Evolutionary conservation across 2,329 filamentous ascomycete genomes (phyloP).

Genomic region (Trichoderma cornu-damae): DNA sequence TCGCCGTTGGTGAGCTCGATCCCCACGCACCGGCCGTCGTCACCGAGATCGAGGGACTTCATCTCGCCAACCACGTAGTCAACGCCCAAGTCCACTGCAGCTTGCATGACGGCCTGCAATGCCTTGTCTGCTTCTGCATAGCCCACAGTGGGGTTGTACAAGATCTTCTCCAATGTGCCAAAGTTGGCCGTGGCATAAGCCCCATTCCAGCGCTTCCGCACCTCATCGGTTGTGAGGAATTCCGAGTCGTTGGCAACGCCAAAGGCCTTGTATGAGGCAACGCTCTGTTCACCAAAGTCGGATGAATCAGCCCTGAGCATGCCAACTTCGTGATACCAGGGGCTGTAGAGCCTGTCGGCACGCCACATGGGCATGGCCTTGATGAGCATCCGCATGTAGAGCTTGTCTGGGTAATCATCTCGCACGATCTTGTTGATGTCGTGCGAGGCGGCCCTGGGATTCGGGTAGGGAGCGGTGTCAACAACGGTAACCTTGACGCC

Average conservation of each 20-base stretch:
- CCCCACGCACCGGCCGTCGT: constrained; percentile 43
- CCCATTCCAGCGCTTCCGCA: constrained; percentile 50
- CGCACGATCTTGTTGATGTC: constrained; percentile 43
- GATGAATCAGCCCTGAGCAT: constrained; percentile 42
- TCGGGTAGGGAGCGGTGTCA: constrained; percentile 35
- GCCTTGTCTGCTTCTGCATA: constrained; percentile 56
- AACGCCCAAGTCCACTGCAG: constrained; percentile 48
- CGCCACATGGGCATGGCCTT: constrained; percentile 40
- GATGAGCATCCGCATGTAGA: constrained; percentile 38
- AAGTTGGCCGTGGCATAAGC: constrained; percentile 55
- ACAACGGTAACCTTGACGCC: constrained; percentile 33
- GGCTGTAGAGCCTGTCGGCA: constrained; percentile 45
- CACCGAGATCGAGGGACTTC: constrained; percentile 42
- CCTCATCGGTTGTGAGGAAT: constrained; percentile 46
- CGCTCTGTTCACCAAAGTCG: constrained; percentile 42
- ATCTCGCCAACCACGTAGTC: constrained; percentile 51
- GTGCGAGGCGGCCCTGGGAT: constrained; percentile 42
- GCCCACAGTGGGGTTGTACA: constrained; percentile 54
- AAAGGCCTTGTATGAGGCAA: constrained; percentile 35
- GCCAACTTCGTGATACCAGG: constrained; percentile 53
- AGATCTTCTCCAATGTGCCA: constrained; percentile 48
- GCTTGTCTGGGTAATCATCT: constrained; percentile 38
- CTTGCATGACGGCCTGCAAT: constrained; percentile 49
- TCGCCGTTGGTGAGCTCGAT: constrained; percentile 45
- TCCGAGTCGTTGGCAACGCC: constrained; percentile 38